Percentiles rank a stretch among this genome's conserved stretches.
These are phyloP conservation scores for Carex pumila DNA, from an alignment of 176 grass and related monocot species.

Conservation along the genomic window DNA sequence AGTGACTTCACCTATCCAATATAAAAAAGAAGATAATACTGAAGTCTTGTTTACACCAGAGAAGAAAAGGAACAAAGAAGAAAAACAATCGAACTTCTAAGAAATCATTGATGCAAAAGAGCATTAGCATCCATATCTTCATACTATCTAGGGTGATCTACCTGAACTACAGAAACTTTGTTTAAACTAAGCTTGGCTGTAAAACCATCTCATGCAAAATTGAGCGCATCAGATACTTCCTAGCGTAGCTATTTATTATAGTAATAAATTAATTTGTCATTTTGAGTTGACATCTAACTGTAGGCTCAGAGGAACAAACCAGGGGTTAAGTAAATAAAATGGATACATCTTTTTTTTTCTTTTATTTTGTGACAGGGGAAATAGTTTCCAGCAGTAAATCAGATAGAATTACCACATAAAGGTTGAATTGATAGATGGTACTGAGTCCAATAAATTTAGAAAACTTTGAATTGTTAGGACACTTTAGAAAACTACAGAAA, in stretches of 20 bases:
- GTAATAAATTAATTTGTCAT: neutral
- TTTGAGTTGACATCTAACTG: neutral
- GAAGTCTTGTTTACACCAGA: neutral
- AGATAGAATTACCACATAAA: neutral
- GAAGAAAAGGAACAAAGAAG: neutral
- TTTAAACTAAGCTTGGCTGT: neutral
- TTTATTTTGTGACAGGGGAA: neutral
- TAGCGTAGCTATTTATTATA: neutral
- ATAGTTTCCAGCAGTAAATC: neutral
- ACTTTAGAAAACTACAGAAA: neutral
- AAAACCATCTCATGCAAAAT: neutral
- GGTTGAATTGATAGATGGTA: neutral
- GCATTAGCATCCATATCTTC: neutral
- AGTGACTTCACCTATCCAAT: neutral
- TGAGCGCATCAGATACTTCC: neutral
- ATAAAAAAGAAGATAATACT: neutral
- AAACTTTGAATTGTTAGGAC: neutral
- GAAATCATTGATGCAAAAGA: neutral
- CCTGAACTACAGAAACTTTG: neutral
- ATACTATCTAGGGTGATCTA: neutral
- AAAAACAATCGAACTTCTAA: neutral
- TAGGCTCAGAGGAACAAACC: neutral
- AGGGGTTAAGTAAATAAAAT: neutral
- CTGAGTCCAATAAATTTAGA: neutral
- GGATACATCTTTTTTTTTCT: neutral